phyloP scores from a whole-genome alignment of 148 eudicot species.

The Vaccinium myrtillus region DNA sequence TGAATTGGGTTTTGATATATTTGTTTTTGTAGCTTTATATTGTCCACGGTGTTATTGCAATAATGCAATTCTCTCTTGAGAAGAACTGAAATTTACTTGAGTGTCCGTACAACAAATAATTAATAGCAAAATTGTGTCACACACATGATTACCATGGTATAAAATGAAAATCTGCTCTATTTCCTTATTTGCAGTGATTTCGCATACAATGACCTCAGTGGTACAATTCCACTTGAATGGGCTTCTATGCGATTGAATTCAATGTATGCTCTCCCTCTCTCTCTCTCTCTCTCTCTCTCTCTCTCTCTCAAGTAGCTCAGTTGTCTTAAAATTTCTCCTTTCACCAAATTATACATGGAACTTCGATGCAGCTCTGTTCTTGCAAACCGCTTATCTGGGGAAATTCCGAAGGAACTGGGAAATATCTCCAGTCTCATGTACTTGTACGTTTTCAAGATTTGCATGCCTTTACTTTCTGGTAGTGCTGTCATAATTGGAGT shows the following conservation, averaged over 20 bases:
- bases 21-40: too few species aligned
- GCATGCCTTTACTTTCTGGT: not conserved
- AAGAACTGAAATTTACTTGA: not conserved
- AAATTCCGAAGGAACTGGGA: slow-evolving; percentile 58
- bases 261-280: slow-evolving; percentile 32
- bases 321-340: not conserved
- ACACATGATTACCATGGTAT: not conserved
- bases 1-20: too few species aligned
- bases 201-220: slow-evolving; percentile 66
- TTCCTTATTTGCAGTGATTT: slow-evolving; percentile 50
- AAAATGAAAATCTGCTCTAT: slow-evolving; percentile 2
- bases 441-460: slow-evolving; percentile 42
- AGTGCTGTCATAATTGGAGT: not conserved
- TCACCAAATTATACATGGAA: slow-evolving; percentile 15
- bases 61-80: not conserved
- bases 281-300: not conserved
- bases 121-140: not conserved
- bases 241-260: slow-evolving; percentile 45
- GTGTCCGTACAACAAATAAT: not conserved
- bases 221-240: slow-evolving; percentile 69
- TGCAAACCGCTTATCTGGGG: slow-evolving; percentile 66
- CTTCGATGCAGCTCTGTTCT: slow-evolving; percentile 61
- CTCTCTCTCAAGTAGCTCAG: not conserved
- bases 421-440: slow-evolving; percentile 53
- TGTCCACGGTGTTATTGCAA: too few species aligned